These are phyloP conservation scores for Diaporthe destruens DNA, from an alignment of 2,329 filamentous ascomycete species.

Conservation along the genomic window DNA sequence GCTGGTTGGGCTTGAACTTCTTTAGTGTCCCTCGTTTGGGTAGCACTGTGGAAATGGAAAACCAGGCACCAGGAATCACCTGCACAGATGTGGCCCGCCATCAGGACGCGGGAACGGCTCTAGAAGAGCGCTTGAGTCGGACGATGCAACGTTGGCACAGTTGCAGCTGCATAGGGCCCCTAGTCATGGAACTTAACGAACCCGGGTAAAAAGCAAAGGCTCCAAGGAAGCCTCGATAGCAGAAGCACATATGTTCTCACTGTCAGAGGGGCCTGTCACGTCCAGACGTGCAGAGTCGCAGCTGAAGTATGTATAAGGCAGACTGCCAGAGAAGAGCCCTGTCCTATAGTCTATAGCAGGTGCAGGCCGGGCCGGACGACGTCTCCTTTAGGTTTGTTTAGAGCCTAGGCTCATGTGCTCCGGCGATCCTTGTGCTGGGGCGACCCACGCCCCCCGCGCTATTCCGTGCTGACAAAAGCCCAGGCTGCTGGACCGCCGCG, in stretches of 20 bases:
- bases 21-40: background rate
- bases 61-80: background rate
- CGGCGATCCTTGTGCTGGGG: constrained; percentile 14
- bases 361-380: constrained; percentile 16
- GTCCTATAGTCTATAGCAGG: too few relatives aligned
- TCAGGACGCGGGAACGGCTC: background rate
- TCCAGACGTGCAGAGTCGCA: constrained; percentile 26
- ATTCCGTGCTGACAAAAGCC: background rate
- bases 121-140: background rate
- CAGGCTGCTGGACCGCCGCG: constrained; percentile 14
- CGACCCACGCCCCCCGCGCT: constrained; percentile 27
- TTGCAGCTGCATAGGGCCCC: constrained; percentile 8
- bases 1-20: background rate
- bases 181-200: background rate
- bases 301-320: constrained; percentile 19
- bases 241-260: constrained; percentile 22
- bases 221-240: background rate
- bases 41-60: background rate
- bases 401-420: background rate
- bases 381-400: constrained; percentile 23
- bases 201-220: constrained; percentile 14
- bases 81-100: constrained; percentile 2
- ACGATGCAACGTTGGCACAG: constrained; percentile 8
- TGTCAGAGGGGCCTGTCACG: constrained; percentile 16
- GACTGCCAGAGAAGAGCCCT: background rate